Evolutionary conservation across 2,329 filamentous ascomycete genomes (phyloP).

Genomic region (Anthostomella pinea): DNA sequence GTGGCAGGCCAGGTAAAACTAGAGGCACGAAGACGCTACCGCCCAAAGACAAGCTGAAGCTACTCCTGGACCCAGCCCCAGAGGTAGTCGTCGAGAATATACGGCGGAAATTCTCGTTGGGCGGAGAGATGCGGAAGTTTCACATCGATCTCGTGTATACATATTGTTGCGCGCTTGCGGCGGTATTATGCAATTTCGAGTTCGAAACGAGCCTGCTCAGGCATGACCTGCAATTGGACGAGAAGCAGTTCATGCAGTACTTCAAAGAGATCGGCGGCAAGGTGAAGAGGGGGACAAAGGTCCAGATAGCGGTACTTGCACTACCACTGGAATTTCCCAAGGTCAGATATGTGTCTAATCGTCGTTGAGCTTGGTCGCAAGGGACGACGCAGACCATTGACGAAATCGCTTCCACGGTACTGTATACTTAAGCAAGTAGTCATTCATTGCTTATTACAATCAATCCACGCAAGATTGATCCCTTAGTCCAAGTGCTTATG

Average conservation of each 20-base stretch:
- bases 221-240: constrained; percentile 69
- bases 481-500: too few species aligned
- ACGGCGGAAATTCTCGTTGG: constrained; percentile 65
- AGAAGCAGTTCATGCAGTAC: constrained; percentile 68
- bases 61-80: constrained; percentile 55
- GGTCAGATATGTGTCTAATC: constrained; percentile 37
- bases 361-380: too few species aligned
- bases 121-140: constrained; percentile 65
- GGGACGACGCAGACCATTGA: constrained; percentile 11
- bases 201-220: constrained; percentile 68
- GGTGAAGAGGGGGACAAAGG: constrained; percentile 54
- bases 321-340: constrained; percentile 84
- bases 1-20: constrained; percentile 44
- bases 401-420: not conserved
- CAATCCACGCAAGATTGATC: too few species aligned
- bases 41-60: constrained; percentile 58
- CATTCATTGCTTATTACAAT: too few species aligned
- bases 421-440: too few species aligned
- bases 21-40: constrained; percentile 52
- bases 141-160: constrained; percentile 70
- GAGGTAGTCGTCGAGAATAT: constrained; percentile 64
- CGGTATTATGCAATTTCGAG: constrained; percentile 70
- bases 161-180: constrained; percentile 68
- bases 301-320: constrained; percentile 65
- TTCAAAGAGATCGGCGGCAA: constrained; percentile 74